Evolutionary conservation across 2,329 filamentous ascomycete species (phyloP), one percentile per base, ranked within the genome.

Genomic region (Orbilia ellipsospora): DNA sequence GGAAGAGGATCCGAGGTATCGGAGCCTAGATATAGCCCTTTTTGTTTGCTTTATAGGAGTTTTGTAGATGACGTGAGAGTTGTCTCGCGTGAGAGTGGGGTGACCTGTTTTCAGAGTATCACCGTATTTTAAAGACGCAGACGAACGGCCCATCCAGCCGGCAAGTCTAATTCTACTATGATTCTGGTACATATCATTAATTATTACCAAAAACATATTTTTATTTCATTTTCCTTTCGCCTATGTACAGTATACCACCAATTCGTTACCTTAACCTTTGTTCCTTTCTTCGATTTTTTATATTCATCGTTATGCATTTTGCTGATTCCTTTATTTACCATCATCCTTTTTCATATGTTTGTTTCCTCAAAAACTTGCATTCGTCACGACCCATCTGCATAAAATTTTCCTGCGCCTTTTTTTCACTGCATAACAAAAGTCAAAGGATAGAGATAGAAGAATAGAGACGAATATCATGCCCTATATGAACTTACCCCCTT

Each of bases 1-100:
- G 82, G 42, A 81, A 82, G 61, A 80, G 80, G 36, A 75, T 75
- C 42, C 63, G 72, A 42, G 72, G 72, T 12, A 44, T 75, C 57
- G 59, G 64, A 16, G 44, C 48, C 12, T 73, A 61, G 28, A 57
- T 12, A 16, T 31, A 3, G 13, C 26, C 13, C 18, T 52, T 13
- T 23, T 13, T 52, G 23, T 26, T 26, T 31, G 16, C 13, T 48
- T 52, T 18, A 52, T 52, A 18, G 18, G n/a, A 23, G n/a, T 52
- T 51, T 18, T 61, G 57, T 31, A 20, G 16, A 61, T 70, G 66
- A 52, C 48, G 66, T 63, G 66, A 63, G 36, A 44, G 59, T 70
- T 57, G 66, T 36, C 31, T 36, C 31, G 31, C 48, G 66, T 70
- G 66, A 70, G 36, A 44, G 59, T 70, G 66, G 66, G 66, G 66